Evolutionary conservation across 805 yeast species (phyloP).

Genomic region (Kazachstania taianensis): DNA sequence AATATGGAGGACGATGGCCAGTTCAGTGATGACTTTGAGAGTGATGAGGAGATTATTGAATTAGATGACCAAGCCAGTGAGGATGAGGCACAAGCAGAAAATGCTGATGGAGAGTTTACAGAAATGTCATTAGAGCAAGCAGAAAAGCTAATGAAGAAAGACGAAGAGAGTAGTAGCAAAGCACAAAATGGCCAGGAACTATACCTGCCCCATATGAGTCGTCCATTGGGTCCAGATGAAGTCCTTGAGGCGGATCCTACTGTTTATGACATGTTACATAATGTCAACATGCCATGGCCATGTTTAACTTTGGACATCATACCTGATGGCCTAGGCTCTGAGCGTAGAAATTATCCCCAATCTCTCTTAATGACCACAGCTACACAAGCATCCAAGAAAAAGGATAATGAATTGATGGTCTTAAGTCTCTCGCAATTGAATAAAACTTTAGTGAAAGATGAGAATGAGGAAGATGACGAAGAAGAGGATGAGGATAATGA

Average conservation of each 20-base stretch:
- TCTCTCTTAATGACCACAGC: conserved; percentile 80
- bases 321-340: conserved; percentile 79
- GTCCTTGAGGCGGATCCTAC: conserved; percentile 93
- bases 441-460: conserved; percentile 80
- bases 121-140: conserved; percentile 30
- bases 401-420: conserved; percentile 80
- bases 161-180: conserved; percentile 25
- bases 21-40: conserved; percentile 84
- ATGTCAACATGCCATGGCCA: conserved; percentile 93
- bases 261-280: conserved; percentile 93
- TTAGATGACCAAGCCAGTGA: conserved; percentile 53
- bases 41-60: conserved; percentile 83
- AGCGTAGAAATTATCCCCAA: conserved; percentile 85
- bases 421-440: conserved; percentile 73
- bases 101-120: conserved; percentile 28
- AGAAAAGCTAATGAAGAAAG: conserved; percentile 31
- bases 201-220: conserved; percentile 80
- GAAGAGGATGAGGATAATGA: conserved; percentile 64
- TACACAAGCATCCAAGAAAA: conserved; percentile 79
- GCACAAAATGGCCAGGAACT: conserved; percentile 35
- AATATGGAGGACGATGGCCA: conserved; percentile 80
- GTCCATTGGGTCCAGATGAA: conserved; percentile 91
- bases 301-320: conserved; percentile 83
- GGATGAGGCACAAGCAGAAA: conserved; percentile 26
- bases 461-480: conserved; percentile 62